phyloP scores from a whole-genome alignment of 768 basidiomycete genomes.

The Tylopilus intermedius region DNA sequence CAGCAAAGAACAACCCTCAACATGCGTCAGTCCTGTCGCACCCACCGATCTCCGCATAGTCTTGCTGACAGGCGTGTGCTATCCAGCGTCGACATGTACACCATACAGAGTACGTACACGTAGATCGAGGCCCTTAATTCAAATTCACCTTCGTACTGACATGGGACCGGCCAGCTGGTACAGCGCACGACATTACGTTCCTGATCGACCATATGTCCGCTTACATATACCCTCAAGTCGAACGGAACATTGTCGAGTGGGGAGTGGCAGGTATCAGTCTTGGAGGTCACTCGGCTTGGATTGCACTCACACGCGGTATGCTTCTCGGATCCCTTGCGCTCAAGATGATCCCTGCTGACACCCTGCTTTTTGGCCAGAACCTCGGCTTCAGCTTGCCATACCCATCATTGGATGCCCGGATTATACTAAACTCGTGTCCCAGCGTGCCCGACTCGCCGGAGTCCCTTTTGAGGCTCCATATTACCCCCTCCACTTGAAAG shows the following conservation, averaged over 20 bases:
- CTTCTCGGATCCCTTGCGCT: background rate
- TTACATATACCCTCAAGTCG: constrained; percentile 65
- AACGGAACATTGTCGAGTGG: constrained; percentile 62
- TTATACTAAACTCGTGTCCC: constrained; percentile 50
- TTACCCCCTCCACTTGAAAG: constrained; percentile 51
- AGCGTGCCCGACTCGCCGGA: constrained; percentile 46
- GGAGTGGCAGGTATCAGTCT: constrained; percentile 72
- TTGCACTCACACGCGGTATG: constrained; percentile 48
- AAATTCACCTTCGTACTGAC: background rate
- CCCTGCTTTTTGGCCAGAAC: constrained; percentile 30
- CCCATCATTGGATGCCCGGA: constrained; percentile 71
- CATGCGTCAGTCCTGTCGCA: constrained; percentile 25
- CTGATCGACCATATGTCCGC: constrained; percentile 75
- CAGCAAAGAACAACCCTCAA: constrained; percentile 17
- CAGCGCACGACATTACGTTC: constrained; percentile 71
- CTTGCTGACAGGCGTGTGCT: constrained; percentile 2
- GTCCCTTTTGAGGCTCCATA: constrained; percentile 47
- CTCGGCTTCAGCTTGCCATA: constrained; percentile 41
- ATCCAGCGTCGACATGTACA: constrained; percentile 28
- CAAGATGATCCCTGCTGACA: background rate
- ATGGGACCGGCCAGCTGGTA: constrained; percentile 39
- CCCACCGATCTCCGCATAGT: background rate
- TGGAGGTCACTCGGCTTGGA: constrained; percentile 84
- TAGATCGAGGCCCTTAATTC: background rate
- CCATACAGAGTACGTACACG: constrained; percentile 26